phyloP scores from a whole-genome alignment of 2,329 filamentous ascomycete genomes.

The Arachnopeziza araneosa region DNA sequence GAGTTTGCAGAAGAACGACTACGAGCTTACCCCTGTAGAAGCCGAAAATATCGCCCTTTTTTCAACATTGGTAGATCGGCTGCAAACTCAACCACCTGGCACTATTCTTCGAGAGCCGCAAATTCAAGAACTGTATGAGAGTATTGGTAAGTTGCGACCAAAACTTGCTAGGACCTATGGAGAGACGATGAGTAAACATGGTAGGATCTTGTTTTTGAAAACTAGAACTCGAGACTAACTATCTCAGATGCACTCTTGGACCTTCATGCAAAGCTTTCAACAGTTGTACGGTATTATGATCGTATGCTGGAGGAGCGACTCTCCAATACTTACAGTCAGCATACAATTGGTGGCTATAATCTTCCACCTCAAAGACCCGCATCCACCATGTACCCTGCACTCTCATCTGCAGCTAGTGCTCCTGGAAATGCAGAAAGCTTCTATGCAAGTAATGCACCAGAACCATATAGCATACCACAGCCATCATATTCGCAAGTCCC shows the following conservation, averaged over 20 bases:
- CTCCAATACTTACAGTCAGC: slow-evolving; percentile 86
- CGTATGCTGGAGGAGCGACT: slow-evolving; percentile 95
- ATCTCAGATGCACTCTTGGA: slow-evolving; percentile 79
- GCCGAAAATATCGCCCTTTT: slow-evolving; percentile 98
- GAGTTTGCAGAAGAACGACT: slow-evolving; percentile 76
- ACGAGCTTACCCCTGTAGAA: slow-evolving; percentile 88
- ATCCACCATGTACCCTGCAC: slow-evolving; percentile 64
- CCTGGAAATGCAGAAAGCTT: slow-evolving; percentile 67
- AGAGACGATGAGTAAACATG: slow-evolving; percentile 99
- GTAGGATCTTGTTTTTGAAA: slow-evolving; percentile 41
- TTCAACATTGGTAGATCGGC: slow-evolving; percentile 83
- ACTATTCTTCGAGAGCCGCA: slow-evolving; percentile 96
- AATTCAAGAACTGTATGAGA: slow-evolving; percentile 96
- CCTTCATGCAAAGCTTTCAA: slow-evolving; percentile 89
- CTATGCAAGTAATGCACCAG: slow-evolving; percentile 63
- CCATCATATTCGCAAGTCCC: slow-evolving; percentile 46
- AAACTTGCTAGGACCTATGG: slow-evolving; percentile 94
- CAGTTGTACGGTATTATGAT: slow-evolving; percentile 95
- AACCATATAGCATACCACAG: slow-evolving; percentile 44
- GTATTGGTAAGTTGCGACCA: slow-evolving; percentile 85
- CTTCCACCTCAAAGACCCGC: slow-evolving; percentile 45
- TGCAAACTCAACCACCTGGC: slow-evolving; percentile 91
- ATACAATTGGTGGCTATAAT: slow-evolving; percentile 61
- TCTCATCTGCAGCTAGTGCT: slow-evolving; percentile 44
- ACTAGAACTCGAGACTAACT: slow-evolving; percentile 30